A percentile compares a stretch with the other conserved stretches of the same genome.
phyloP scores from a whole-genome alignment of 2,329 filamentous ascomycete species.

The Gyromitra esculenta region DNA sequence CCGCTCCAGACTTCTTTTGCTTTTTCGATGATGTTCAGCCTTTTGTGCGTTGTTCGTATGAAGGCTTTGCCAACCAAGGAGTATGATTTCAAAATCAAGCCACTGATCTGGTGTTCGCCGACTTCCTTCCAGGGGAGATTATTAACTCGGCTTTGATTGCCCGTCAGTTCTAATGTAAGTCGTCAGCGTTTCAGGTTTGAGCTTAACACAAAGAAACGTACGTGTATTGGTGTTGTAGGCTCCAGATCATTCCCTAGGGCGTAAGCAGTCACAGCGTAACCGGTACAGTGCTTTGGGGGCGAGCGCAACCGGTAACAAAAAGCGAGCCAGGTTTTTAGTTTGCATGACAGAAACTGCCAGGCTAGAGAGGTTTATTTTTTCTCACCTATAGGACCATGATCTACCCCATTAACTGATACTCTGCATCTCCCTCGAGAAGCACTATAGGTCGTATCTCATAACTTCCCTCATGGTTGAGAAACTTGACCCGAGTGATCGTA shows the following conservation, averaged over 20 bases:
- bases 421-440: background rate
- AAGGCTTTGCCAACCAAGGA: conserved; percentile 20
- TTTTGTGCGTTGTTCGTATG: conserved; percentile 46
- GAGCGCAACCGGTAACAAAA: conserved; percentile 31
- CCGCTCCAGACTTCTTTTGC: conserved; percentile 33
- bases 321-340: conserved; percentile 8
- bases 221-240: conserved; percentile 22
- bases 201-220: conserved; percentile 26
- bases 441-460: conserved; percentile 9
- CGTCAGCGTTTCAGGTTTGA: conserved; percentile 31
- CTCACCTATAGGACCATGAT: conserved; percentile 4
- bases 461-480: background rate
- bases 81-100: conserved; percentile 1
- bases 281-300: conserved; percentile 12
- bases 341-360: background rate
- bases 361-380: conserved; percentile 9
- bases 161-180: conserved; percentile 30
- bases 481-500: conserved; percentile 44
- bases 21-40: conserved; percentile 37
- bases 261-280: conserved; percentile 16
- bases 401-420: background rate
- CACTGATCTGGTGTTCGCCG: conserved; percentile 20
- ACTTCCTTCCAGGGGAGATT: background rate
- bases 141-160: conserved; percentile 6
- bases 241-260: conserved; percentile 9